Conservation (phyloP, 768 basidiomycete genomes). For the Kwoniella pini region DNA sequence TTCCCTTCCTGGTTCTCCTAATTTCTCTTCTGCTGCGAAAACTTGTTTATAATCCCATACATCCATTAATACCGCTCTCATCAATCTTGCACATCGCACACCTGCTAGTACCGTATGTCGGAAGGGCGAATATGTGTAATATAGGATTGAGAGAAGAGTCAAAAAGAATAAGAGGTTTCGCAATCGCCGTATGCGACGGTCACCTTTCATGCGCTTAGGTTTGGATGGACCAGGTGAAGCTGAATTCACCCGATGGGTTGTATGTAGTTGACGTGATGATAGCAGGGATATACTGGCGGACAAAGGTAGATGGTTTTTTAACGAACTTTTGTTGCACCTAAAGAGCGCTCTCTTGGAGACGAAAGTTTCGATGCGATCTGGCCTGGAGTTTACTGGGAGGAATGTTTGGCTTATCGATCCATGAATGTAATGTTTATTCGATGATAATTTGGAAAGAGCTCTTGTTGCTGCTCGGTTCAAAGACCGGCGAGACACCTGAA, state of each 20-base stretch:
- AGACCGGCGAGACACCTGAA: too few relatives aligned
- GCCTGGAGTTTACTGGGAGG: too few relatives aligned
- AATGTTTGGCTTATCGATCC: too few relatives aligned
- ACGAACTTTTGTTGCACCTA: too few relatives aligned
- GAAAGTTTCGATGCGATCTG: too few relatives aligned
- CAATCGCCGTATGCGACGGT: conserved; percentile 17
- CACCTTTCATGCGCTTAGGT: neutral
- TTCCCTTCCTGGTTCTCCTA: conserved; percentile 58
- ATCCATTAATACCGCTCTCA: conserved; percentile 58
- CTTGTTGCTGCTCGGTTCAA: too few relatives aligned
- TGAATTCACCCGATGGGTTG: neutral
- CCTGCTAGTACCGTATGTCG: conserved; percentile 73
- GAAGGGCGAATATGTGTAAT: conserved; percentile 71
- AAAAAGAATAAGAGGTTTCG: conserved; percentile 42
- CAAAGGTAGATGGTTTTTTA: too few relatives aligned
- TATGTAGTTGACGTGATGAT: neutral
- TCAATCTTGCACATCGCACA: conserved; percentile 77
- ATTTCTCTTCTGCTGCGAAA: conserved; percentile 38
- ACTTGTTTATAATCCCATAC: conserved; percentile 50
- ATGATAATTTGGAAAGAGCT: too few relatives aligned
- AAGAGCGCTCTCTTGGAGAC: too few relatives aligned
- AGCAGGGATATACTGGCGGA: too few relatives aligned
- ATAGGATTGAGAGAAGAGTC: conserved; percentile 55
- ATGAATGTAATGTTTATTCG: too few relatives aligned
- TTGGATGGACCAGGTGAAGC: neutral